Conservation (phyloP, 768 basidiomycete species). For the Dentipellis fragilis region DNA sequence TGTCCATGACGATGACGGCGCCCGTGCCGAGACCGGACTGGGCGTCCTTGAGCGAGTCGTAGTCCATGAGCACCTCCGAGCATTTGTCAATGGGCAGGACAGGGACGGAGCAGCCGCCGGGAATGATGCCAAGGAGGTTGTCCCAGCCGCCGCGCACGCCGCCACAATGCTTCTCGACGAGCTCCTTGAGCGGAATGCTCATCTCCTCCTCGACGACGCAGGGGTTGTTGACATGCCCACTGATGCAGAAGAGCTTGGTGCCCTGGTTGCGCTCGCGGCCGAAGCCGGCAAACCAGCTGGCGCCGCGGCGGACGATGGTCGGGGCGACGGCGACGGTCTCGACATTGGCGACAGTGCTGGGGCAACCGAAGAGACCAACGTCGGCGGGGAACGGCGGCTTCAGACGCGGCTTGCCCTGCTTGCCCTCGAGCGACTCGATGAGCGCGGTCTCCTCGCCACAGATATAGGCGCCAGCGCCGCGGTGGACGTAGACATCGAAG, state of each 20-base stretch:
- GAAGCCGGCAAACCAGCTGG: slow-evolving; percentile 86
- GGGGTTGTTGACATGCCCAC: slow-evolving; percentile 96
- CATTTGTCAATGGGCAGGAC: slow-evolving; percentile 78
- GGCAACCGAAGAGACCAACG: slow-evolving; percentile 94
- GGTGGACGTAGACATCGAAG: slow-evolving; percentile 99
- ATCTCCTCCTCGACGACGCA: slow-evolving; percentile 99
- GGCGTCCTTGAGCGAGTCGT: slow-evolving; percentile 92
- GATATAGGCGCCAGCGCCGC: slow-evolving; percentile 96
- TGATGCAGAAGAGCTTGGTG: slow-evolving; percentile 95
- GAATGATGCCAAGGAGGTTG: slow-evolving; percentile 90
- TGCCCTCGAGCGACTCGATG: slow-evolving; percentile 95
- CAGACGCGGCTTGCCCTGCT: slow-evolving; percentile 94
- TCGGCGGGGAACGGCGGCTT: slow-evolving; percentile 99
- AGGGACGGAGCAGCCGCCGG: slow-evolving; percentile 92
- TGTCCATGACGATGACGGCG: slow-evolving; percentile 98
- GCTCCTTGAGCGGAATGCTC: slow-evolving; percentile 90
- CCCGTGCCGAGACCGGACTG: slow-evolving; percentile 95
- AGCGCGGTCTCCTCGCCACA: slow-evolving; percentile 96
- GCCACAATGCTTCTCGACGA: slow-evolving; percentile 95
- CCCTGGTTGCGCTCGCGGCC: slow-evolving; percentile 89
- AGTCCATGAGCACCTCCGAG: slow-evolving; percentile 94
- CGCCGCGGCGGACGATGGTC: slow-evolving; percentile 87
- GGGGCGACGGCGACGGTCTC: slow-evolving; percentile 98
- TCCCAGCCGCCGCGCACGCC: slow-evolving; percentile 94
- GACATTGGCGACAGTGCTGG: slow-evolving; percentile 95